These are phyloP conservation scores for Volvox africanus DNA, from an alignment of 139 green algal species.

Conservation along the genomic window DNA sequence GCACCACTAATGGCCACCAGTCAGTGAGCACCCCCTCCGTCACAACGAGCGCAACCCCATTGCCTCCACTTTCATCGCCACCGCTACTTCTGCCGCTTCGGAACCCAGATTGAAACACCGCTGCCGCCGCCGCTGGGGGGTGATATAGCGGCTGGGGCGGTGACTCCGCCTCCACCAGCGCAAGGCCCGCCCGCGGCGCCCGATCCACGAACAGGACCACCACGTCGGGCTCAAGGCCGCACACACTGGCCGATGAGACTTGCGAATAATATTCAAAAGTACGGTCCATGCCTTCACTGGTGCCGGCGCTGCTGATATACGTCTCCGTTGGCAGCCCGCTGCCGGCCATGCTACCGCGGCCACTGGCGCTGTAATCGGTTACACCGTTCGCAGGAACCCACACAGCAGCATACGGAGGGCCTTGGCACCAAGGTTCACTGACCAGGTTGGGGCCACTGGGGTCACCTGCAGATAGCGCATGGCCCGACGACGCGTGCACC, in stretches of 20 bases:
- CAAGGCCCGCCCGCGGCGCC: background rate
- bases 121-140: no score
- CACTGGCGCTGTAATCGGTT: background rate
- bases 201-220: conserved; percentile 26
- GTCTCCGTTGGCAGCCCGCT: background rate
- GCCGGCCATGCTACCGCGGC: background rate
- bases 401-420: no score
- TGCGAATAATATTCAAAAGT: background rate
- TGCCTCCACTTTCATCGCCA: background rate
- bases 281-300: conserved; percentile 3
- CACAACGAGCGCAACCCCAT: background rate
- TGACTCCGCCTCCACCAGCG: conserved; percentile 28
- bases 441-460: no score
- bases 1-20: conserved; percentile 45
- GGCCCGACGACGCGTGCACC: no score
- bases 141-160: background rate
- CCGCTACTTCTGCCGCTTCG: background rate
- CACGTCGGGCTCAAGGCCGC: background rate
- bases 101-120: no score
- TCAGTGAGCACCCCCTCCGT: background rate
- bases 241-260: background rate
- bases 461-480: no score
- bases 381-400: background rate
- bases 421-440: no score
- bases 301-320: background rate